Evolutionary conservation across 2,329 filamentous ascomycete species (phyloP).

Genomic region (Aureobasidium sp.): DNA sequence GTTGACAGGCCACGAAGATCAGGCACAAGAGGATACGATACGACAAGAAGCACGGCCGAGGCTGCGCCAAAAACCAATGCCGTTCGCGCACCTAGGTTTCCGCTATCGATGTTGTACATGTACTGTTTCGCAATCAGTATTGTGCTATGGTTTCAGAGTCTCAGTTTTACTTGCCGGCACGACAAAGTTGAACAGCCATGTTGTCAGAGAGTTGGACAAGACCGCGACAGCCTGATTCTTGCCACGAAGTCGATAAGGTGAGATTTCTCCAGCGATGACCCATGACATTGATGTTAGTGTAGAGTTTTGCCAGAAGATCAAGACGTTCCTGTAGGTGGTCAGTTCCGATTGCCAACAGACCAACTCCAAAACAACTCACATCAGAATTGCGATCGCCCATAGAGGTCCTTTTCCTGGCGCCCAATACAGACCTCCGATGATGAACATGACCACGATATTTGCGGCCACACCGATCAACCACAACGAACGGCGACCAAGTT

Average conservation of each 20-base stretch:
- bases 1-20: no score
- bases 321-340: background rate
- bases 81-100: slow-evolving; percentile 35
- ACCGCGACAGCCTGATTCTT: slow-evolving; percentile 42
- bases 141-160: no score
- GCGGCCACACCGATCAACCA: no score
- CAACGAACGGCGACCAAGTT: no score
- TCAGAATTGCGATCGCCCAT: slow-evolving; percentile 2
- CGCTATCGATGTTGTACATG: slow-evolving; percentile 44
- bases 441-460: slow-evolving; percentile 43
- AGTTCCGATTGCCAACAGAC: no score
- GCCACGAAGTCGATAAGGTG: slow-evolving; percentile 38
- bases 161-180: no score
- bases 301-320: slow-evolving; percentile 33
- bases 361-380: background rate
- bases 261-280: slow-evolving; percentile 39
- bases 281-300: slow-evolving; percentile 41
- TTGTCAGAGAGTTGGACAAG: slow-evolving; percentile 35
- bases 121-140: no score
- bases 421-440: slow-evolving; percentile 41
- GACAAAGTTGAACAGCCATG: slow-evolving; percentile 40
- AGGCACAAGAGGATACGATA: no score
- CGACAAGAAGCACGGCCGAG: no score
- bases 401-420: slow-evolving; percentile 36
- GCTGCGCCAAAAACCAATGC: no score